phyloP scores from a whole-genome alignment of 2,329 filamentous ascomycete species.

The Aureobasidium sp. region DNA sequence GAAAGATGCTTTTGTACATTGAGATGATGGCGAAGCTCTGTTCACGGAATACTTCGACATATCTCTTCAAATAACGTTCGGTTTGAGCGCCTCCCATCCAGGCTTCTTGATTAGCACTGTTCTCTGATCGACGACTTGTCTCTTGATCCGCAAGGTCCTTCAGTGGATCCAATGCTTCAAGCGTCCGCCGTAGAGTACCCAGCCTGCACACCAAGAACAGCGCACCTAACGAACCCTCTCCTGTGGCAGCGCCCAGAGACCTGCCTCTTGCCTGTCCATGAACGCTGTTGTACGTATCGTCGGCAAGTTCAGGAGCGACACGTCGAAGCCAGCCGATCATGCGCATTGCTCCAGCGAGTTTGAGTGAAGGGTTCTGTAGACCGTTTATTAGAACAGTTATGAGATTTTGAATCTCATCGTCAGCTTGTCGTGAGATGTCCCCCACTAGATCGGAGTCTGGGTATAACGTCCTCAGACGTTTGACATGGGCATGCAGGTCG shows the following conservation, averaged over 20 bases:
- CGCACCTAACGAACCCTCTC: constrained; percentile 63
- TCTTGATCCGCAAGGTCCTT: constrained; percentile 87
- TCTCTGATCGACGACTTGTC: constrained; percentile 37
- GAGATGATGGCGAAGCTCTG: constrained; percentile 94
- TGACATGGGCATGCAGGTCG: constrained; percentile 89
- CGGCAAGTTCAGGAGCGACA: constrained; percentile 69
- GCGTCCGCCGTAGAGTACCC: constrained; percentile 66
- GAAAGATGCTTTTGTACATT: constrained; percentile 87
- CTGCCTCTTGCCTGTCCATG: background rate
- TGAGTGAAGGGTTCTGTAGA: constrained; percentile 68
- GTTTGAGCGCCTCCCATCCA: constrained; percentile 76
- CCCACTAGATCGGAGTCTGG: constrained; percentile 66
- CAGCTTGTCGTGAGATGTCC: constrained; percentile 66
- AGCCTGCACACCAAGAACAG: constrained; percentile 83
- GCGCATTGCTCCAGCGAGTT: constrained; percentile 81
- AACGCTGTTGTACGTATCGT: background rate
- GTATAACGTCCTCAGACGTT: constrained; percentile 73
- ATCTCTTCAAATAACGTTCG: constrained; percentile 86
- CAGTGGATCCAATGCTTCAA: constrained; percentile 76
- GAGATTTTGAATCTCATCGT: constrained; percentile 81
- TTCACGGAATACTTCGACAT: constrained; percentile 94
- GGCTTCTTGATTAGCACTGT: constrained; percentile 22
- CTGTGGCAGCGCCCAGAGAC: constrained; percentile 18
- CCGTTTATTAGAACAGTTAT: constrained; percentile 72
- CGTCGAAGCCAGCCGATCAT: constrained; percentile 86